Percentiles rank a stretch among this genome's conserved stretches.
Evolutionary conservation across 805 yeast species (phyloP).

Genomic region (Jamesozyma piceae): DNA sequence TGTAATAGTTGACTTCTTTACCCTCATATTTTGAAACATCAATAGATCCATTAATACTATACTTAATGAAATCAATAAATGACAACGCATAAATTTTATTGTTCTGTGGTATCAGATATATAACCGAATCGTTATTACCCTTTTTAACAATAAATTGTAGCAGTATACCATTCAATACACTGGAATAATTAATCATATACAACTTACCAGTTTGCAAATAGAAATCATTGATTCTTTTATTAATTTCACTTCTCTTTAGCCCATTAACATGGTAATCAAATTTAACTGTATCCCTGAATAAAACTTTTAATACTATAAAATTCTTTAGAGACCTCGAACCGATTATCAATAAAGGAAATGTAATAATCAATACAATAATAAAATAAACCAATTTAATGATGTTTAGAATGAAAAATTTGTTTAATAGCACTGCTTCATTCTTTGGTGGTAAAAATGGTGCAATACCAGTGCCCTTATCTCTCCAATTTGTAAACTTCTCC

Average conservation of each 20-base stretch:
- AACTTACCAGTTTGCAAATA: constrained; percentile 34
- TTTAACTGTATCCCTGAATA: constrained; percentile 4
- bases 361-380: neutral
- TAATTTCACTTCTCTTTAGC: constrained; percentile 31
- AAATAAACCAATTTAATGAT: neutral
- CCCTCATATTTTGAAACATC: constrained; percentile 9
- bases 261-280: constrained; percentile 36
- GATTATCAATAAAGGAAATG: neutral
- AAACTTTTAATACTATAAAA: neutral
- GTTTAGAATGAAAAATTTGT: neutral
- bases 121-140: constrained; percentile 17
- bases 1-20: constrained; percentile 9
- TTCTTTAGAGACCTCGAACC: neutral
- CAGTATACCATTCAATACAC: constrained; percentile 40
- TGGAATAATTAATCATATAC: constrained; percentile 40
- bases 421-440: constrained; percentile 5
- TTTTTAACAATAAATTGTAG: constrained; percentile 14
- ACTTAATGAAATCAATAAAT: constrained; percentile 12
- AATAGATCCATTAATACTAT: constrained; percentile 19
- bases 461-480: constrained; percentile 90
- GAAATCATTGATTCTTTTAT: constrained; percentile 7
- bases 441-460: constrained; percentile 72
- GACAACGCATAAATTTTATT: constrained; percentile 12
- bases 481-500: constrained; percentile 79
- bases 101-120: constrained; percentile 17